A percentile compares a stretch with the other conserved stretches of the same genome.
Conservation (phyloP, 805 yeast genomes). For the Babjeviella inositovora region DNA sequence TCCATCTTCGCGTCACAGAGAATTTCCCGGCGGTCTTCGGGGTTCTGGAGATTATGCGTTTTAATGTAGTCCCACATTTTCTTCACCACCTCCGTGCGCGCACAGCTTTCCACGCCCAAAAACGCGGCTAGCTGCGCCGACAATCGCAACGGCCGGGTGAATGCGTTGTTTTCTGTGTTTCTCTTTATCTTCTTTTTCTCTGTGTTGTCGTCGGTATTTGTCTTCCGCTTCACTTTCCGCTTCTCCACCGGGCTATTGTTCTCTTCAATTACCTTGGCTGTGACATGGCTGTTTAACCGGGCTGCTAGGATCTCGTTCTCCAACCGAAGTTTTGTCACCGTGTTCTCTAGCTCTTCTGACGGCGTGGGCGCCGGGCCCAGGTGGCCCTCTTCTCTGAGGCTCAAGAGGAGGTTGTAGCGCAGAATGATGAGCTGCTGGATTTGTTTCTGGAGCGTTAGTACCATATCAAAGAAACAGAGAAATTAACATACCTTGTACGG, state of each 20-base stretch:
- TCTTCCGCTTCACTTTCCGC: constrained; percentile 5
- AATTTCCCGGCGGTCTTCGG: constrained; percentile 48
- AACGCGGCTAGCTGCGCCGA: constrained; percentile 34
- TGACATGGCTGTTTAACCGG: too few species aligned
- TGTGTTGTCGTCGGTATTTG: constrained; percentile 2
- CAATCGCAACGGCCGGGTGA: constrained; percentile 25
- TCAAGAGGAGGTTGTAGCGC: background rate
- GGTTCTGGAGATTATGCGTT: constrained; percentile 44
- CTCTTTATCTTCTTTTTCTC: constrained; percentile 3
- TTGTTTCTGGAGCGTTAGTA: background rate
- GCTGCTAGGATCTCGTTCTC: constrained; percentile 38
- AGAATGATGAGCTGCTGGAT: background rate
- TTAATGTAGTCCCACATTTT: constrained; percentile 58
- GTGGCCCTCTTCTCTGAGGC: background rate
- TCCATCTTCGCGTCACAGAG: constrained; percentile 42
- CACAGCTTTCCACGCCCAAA: constrained; percentile 23
- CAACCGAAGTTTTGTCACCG: constrained; percentile 19
- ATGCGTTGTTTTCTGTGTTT: constrained; percentile 4
- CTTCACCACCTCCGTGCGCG: constrained; percentile 62
- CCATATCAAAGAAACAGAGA: background rate
- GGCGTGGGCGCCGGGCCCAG: constrained; percentile 6
- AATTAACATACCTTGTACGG: constrained; percentile 21
- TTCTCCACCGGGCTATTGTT: constrained; percentile 18
- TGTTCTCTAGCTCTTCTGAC: constrained; percentile 17
- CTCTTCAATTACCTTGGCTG: too few species aligned